Conservation (phyloP, 768 basidiomycete genomes). For the Mycena albidolilacea region DNA sequence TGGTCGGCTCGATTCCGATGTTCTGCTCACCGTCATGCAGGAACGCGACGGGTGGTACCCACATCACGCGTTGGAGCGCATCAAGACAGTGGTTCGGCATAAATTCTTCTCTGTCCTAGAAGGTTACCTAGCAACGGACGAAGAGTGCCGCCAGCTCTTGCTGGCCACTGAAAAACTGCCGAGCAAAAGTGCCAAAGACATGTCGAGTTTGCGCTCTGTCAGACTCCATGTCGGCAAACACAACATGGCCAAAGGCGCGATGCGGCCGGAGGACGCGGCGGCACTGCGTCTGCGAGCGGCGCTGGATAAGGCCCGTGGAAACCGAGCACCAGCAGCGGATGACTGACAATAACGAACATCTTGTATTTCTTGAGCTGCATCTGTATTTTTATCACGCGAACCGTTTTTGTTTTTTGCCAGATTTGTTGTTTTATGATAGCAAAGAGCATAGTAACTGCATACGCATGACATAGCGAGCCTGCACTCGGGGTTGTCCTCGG, state of each 20-base stretch:
- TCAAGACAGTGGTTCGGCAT: slow-evolving; percentile 87
- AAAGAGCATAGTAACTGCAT: slow-evolving; percentile 36
- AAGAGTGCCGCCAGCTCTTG: slow-evolving; percentile 80
- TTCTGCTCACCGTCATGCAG: slow-evolving; percentile 50
- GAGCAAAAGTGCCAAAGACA: slow-evolving; percentile 49
- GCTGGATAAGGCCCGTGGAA: slow-evolving; percentile 64
- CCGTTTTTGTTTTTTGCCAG: slow-evolving; percentile 35
- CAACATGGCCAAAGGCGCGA: slow-evolving; percentile 91
- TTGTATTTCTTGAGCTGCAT: slow-evolving; percentile 37
- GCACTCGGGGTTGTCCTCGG: slow-evolving; percentile 28
- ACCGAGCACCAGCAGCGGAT: slow-evolving; percentile 42
- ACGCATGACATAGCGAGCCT: slow-evolving; percentile 34
- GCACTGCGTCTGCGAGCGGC: slow-evolving; percentile 79
- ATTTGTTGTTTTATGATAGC: slow-evolving; percentile 35
- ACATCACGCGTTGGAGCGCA: slow-evolving; percentile 80
- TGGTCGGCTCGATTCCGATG: too few species aligned
- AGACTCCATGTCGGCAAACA: slow-evolving; percentile 79
- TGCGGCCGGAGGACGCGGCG: slow-evolving; percentile 87
- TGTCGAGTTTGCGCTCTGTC: slow-evolving; percentile 60
- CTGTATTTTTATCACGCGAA: slow-evolving; percentile 32
- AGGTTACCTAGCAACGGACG: slow-evolving; percentile 79
- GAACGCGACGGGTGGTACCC: slow-evolving; percentile 94
- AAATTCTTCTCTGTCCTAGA: slow-evolving; percentile 88
- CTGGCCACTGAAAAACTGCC: slow-evolving; percentile 56
- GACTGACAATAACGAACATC: slow-evolving; percentile 15